These are phyloP conservation scores for Hypoxylon perforatum DNA, from an alignment of 495 filamentous ascomycete species.

Conservation along the genomic window DNA sequence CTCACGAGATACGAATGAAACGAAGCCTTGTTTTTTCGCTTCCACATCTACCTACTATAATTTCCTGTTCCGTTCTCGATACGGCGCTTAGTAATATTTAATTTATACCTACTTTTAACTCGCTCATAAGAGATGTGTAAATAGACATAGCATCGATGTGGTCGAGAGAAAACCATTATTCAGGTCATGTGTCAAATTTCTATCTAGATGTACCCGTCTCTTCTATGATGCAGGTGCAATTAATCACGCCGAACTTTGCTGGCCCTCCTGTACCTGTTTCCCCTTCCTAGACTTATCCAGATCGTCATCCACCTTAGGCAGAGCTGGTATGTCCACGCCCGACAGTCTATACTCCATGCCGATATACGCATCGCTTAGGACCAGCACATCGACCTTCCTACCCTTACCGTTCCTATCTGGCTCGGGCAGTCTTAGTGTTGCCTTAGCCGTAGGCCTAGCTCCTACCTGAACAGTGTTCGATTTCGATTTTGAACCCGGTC, in stretches of 20 bases:
- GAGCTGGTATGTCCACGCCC: conserved; percentile 63
- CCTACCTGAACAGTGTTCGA: conserved; percentile 40
- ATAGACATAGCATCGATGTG: no score
- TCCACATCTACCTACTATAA: neutral
- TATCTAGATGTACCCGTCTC: no score
- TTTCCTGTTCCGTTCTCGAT: neutral
- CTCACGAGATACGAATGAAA: conserved; percentile 33
- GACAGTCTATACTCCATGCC: conserved; percentile 76
- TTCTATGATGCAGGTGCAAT: neutral
- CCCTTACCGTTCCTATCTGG: conserved; percentile 43
- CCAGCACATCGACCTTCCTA: conserved; percentile 72
- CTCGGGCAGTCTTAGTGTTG: conserved; percentile 72
- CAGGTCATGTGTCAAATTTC: no score
- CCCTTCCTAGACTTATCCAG: conserved; percentile 46
- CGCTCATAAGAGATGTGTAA: no score
- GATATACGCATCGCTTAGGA: conserved; percentile 88
- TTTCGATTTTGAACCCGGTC: conserved; percentile 27
- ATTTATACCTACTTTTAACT: no score
- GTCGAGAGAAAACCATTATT: no score
- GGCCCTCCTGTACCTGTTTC: conserved; percentile 1
- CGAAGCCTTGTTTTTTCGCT: neutral
- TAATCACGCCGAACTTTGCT: conserved; percentile 21
- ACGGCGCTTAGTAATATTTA: neutral
- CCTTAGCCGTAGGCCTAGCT: conserved; percentile 57
- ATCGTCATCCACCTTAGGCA: conserved; percentile 50